Evolutionary conservation across 169 alveolate species (phyloP).

Genomic region (Theileria annulata): DNA sequence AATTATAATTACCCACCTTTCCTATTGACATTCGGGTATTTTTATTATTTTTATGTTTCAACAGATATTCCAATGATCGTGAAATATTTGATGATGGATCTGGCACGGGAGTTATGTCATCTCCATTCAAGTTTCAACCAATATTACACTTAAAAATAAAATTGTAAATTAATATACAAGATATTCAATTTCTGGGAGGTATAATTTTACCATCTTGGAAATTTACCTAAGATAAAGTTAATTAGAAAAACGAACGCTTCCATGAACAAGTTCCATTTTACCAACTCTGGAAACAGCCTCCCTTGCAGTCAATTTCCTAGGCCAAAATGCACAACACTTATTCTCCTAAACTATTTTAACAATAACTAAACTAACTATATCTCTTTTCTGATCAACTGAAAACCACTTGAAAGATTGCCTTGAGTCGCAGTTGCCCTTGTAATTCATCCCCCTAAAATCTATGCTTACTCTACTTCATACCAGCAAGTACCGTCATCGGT

Average conservation of each 20-base stretch:
- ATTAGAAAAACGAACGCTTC: conserved; percentile 28
- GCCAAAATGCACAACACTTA: conserved; percentile 67
- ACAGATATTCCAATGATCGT: conserved; percentile 60
- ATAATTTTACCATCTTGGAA: conserved; percentile 38
- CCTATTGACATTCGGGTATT: conserved; percentile 67
- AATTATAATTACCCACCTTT: conserved; percentile 64
- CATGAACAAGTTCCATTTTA: conserved; percentile 29
- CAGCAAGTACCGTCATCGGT: conserved; percentile 58
- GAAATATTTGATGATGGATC: conserved; percentile 68
- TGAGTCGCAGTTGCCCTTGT: conserved; percentile 58
- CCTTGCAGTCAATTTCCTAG: conserved; percentile 23
- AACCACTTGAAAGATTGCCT: conserved; percentile 52
- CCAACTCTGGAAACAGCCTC: background rate
- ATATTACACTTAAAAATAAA: conserved; percentile 65
- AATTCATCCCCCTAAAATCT: conserved; percentile 43
- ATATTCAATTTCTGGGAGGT: conserved; percentile 30
- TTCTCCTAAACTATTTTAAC: conserved; percentile 33
- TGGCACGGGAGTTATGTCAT: conserved; percentile 63
- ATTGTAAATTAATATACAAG: conserved; percentile 18
- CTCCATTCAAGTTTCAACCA: conserved; percentile 72
- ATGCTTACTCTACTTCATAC: background rate
- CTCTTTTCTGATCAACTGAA: conserved; percentile 34
- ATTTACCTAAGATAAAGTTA: conserved; percentile 20
- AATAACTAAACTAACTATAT: conserved; percentile 27
- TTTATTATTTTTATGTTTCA: background rate